phyloP scores from a whole-genome alignment of 108 stramenopile genomes.

The Fragilariopsis cylindrus region DNA sequence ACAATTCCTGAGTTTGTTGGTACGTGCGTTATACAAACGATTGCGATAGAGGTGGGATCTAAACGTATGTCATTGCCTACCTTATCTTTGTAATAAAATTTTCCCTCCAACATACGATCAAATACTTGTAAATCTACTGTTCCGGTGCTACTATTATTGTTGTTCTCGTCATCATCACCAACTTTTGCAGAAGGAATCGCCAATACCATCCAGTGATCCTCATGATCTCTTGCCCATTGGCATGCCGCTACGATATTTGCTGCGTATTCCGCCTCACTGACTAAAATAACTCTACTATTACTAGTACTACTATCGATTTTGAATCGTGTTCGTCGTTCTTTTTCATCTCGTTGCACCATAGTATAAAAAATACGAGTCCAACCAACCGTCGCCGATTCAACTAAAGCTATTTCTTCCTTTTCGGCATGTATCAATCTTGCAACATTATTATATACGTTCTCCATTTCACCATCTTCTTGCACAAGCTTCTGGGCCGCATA shows the following conservation, averaged over 20 bases:
- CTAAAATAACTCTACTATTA: constrained; percentile 47
- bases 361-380: constrained; percentile 81
- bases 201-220: constrained; percentile 49
- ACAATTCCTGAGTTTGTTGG: constrained; percentile 83
- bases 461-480: constrained; percentile 33
- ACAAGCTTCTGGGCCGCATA: constrained; percentile 63
- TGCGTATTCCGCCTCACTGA: constrained; percentile 76
- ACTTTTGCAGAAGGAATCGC: constrained; percentile 45
- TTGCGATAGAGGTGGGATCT: constrained; percentile 51
- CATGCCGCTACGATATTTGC: constrained; percentile 83
- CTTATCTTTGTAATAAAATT: constrained; percentile 19
- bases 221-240: constrained; percentile 55
- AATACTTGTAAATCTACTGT: constrained; percentile 58
- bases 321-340: not conserved
- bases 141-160: constrained; percentile 37
- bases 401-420: constrained; percentile 52
- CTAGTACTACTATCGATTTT: not conserved
- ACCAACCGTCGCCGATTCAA: constrained; percentile 77
- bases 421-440: constrained; percentile 48
- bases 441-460: constrained; percentile 48
- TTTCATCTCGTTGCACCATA: constrained; percentile 37
- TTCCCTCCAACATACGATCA: constrained; percentile 48
- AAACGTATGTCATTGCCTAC: constrained; percentile 11
- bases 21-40: constrained; percentile 76
- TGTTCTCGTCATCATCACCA: not conserved